Base-by-base conservation (phyloP, 1,284 basidiomycete species). In the Pseudozyma flocculosa region DNA sequence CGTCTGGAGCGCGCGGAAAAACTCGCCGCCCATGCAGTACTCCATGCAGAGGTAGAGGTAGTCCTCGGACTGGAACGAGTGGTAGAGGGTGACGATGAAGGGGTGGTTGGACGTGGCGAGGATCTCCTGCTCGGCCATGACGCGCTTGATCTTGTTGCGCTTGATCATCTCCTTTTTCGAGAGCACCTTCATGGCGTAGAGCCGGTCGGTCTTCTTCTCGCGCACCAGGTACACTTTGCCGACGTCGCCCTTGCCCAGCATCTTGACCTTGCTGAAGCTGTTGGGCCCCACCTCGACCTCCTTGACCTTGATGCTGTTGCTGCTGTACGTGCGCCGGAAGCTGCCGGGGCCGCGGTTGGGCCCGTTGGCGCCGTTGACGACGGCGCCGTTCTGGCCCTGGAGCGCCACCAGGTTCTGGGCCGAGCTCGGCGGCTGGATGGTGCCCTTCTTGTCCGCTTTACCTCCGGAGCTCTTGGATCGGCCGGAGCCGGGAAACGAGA, bases 1-100 rank as follows among this genome's bases (percentile, higher is more conserved):
- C 40, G 90, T 91, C 48, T 77, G 75, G 9, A 77, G 53, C 11
- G 94, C 92, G 30, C 95, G 87, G 84, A 99, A 98, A 82, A 98
- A 98, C 78, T 98, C 94, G 57, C 94, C 94, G 39, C 94, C 94
- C 89, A 95, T 94, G 81, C 95, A 98, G 81, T 97, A 98, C 48
- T 76, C 75, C 73, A 78, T 75, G 52, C 73, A 76, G 30, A 78
- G 68, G 43, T 75, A 78, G 41, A 78, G 67, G 53, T 76, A 75
- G 51, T 76, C 73, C 23, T 67, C 60, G 42, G 72, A 68, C 64
- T 78, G 75, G 72, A 78, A 78, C 4, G 74, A 73, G 54, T 75
- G 74, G 54, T 76, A 75, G 15, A 78, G 73, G 17, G 74, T 72
- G 40, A 78, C 74, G 42, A 78, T 76, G 57, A 78, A 78, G 4